phyloP scores from a whole-genome alignment of 1,284 basidiomycete species.

The Austroboletus niveus region DNA sequence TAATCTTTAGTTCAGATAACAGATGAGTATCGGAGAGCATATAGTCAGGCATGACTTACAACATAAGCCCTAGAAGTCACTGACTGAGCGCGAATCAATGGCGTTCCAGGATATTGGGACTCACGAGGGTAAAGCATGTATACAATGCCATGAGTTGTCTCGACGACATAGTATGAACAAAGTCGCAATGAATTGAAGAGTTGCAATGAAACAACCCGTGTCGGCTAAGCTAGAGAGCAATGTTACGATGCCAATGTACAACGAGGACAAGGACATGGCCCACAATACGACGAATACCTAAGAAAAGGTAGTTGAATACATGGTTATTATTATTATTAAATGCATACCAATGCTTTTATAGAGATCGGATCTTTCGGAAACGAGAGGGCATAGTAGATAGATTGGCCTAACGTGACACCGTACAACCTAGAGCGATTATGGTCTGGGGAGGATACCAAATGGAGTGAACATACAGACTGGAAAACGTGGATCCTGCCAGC shows the following conservation, averaged over 20 bases:
- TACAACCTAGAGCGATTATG: not conserved
- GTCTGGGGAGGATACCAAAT: not conserved
- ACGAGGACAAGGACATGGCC: not conserved
- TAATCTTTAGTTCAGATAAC: not conserved
- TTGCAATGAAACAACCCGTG: not conserved
- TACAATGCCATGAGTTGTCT: not conserved
- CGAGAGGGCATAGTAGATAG: not conserved
- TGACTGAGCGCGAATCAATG: not conserved
- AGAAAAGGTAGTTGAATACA: not conserved
- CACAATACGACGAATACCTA: not conserved
- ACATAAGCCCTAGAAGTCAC: not conserved
- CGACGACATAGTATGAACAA: not conserved
- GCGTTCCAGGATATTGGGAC: not conserved
- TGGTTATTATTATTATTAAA: not conserved
- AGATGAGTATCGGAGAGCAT: not conserved
- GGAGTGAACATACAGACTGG: not conserved
- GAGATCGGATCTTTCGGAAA: not conserved
- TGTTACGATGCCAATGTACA: not conserved
- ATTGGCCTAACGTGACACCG: not conserved
- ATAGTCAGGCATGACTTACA: not conserved
- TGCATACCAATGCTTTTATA: not conserved
- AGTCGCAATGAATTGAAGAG: not conserved
- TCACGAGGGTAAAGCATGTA: not conserved
- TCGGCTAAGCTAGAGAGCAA: not conserved
- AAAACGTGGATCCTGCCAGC: not conserved